These are phyloP conservation scores for Didymella exigua DNA, from an alignment of 2,329 filamentous ascomycete genomes.

Conservation along the genomic window DNA sequence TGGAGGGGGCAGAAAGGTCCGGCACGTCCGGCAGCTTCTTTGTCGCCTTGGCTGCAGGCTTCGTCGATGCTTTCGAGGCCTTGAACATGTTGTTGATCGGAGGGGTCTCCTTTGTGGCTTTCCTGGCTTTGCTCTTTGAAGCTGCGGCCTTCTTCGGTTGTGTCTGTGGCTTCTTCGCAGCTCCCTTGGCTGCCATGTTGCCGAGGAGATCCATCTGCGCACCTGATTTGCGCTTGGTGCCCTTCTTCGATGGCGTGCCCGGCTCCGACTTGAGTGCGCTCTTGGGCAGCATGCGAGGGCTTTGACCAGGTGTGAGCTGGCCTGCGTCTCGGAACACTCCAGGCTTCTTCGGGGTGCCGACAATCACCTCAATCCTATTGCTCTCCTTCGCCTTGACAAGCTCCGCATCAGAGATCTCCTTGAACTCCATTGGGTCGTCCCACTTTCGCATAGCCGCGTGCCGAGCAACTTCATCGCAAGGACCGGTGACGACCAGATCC, in stretches of 20 bases:
- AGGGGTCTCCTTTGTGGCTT: slow-evolving; percentile 25
- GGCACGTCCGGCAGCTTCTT: slow-evolving; percentile 11
- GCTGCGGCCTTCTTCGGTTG: slow-evolving; percentile 38
- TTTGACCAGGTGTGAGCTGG: slow-evolving; percentile 45
- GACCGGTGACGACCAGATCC: slow-evolving; percentile 86
- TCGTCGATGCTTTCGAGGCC: slow-evolving; percentile 33
- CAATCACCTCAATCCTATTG: slow-evolving; percentile 41
- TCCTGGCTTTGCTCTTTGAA: slow-evolving; percentile 36
- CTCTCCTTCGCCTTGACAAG: slow-evolving; percentile 39
- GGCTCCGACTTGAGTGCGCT: slow-evolving; percentile 32
- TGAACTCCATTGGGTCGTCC: slow-evolving; percentile 55
- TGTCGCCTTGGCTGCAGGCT: slow-evolving; percentile 20
- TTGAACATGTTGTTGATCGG: slow-evolving; percentile 40
- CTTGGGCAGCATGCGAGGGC: slow-evolving; percentile 40
- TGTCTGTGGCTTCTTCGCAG: slow-evolving; percentile 31
- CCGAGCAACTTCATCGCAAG: slow-evolving; percentile 84
- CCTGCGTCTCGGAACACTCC: slow-evolving; percentile 37
- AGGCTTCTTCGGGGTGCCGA: slow-evolving; percentile 41
- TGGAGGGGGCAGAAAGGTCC: not conserved
- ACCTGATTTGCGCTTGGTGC: slow-evolving; percentile 40
- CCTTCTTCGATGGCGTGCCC: slow-evolving; percentile 41
- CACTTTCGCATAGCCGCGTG: slow-evolving; percentile 67
- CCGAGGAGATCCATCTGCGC: slow-evolving; percentile 29
- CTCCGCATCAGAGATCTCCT: slow-evolving; percentile 45
- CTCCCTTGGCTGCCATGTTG: slow-evolving; percentile 30